Conservation (phyloP, 345 rosid species). For the Trapa bicornis region DNA sequence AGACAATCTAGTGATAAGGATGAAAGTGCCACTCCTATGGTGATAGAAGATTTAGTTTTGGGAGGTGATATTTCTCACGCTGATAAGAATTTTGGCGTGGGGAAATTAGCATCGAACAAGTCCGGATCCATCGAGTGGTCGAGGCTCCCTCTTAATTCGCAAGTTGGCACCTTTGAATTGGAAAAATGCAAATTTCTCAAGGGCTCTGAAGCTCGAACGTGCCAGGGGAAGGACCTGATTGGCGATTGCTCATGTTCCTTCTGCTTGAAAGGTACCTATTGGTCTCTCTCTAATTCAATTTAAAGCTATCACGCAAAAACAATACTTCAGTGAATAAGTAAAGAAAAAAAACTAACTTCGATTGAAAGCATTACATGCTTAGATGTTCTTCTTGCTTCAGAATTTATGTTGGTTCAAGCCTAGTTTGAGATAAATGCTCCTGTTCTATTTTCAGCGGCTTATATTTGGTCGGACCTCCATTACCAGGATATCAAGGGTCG, state of each 20-base stretch:
- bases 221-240: conserved; percentile 30
- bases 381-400: conserved; percentile 1
- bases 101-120: conserved; percentile 16
- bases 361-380: not conserved
- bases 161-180: conserved; percentile 30
- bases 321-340: no score
- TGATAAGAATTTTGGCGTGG: conserved; percentile 19
- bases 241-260: conserved; percentile 68
- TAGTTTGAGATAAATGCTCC: not conserved
- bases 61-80: conserved; percentile 9
- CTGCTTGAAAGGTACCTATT: conserved; percentile 32
- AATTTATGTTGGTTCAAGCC: not conserved
- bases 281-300: no score
- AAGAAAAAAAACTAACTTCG: no score
- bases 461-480: conserved; percentile 90
- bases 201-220: conserved; percentile 23
- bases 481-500: conserved; percentile 85
- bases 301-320: no score
- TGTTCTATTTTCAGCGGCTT: conserved; percentile 47
- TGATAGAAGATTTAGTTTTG: not conserved
- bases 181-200: conserved; percentile 34
- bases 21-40: not conserved
- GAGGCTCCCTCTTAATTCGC: conserved; percentile 25
- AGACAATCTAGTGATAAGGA: conserved; percentile 17
- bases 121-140: conserved; percentile 27